Evolutionary conservation across 805 yeast genomes (phyloP).

Genomic region (Candida boleticola): DNA sequence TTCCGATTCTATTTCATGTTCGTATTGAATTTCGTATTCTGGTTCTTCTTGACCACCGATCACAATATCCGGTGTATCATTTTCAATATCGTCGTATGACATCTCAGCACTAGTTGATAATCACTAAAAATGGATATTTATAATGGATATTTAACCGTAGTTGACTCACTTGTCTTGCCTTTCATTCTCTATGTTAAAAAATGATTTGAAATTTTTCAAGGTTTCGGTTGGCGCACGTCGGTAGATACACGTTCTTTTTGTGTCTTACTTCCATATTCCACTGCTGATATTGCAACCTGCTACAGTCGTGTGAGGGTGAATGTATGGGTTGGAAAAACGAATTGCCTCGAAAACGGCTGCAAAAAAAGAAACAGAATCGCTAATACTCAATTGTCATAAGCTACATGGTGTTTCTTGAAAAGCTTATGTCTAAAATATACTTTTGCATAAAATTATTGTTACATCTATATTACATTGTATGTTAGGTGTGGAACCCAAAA

Average conservation of each 20-base stretch:
- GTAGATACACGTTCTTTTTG: slow-evolving; percentile 1
- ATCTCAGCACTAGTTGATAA: slow-evolving; percentile 28
- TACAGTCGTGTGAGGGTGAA: neutral
- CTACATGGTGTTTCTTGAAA: too few relatives aligned
- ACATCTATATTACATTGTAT: slow-evolving; percentile 4
- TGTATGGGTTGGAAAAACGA: too few relatives aligned
- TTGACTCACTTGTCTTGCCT: neutral
- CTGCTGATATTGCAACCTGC: too few relatives aligned
- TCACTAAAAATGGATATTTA: too few relatives aligned
- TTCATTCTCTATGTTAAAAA: neutral
- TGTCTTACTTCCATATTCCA: too few relatives aligned
- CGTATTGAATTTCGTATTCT: slow-evolving; percentile 48
- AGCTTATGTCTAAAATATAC: too few relatives aligned
- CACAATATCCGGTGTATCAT: slow-evolving; percentile 80
- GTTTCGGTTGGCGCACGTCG: slow-evolving; percentile 4
- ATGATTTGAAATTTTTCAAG: slow-evolving; percentile 7
- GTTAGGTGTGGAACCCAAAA: slow-evolving; percentile 75
- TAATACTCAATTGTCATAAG: too few relatives aligned
- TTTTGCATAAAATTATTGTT: too few relatives aligned
- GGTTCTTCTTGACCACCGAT: slow-evolving; percentile 54
- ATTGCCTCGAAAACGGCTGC: too few relatives aligned
- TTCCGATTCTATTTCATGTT: slow-evolving; percentile 46
- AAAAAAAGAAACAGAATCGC: too few relatives aligned
- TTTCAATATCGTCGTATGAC: slow-evolving; percentile 78
- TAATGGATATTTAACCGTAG: too few relatives aligned